Conservation (phyloP, 2,329 filamentous ascomycete species). For the Paraconiothyrium brasiliense region DNA sequence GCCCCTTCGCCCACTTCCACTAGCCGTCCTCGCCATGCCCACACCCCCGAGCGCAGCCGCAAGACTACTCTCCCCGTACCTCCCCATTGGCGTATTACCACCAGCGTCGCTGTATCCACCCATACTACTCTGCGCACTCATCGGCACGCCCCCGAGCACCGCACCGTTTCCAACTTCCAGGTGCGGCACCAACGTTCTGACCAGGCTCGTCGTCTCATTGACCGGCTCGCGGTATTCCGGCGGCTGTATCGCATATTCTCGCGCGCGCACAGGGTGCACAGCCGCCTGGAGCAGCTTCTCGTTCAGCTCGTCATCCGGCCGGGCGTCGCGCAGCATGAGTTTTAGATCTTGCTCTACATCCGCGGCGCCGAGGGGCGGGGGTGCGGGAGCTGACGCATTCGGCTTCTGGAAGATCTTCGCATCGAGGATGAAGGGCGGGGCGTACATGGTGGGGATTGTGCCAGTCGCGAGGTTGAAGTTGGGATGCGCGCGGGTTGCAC, state of each 20-base stretch:
- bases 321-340: constrained; percentile 55
- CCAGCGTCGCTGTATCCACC: constrained; percentile 48
- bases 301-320: constrained; percentile 50
- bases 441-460: constrained; percentile 54
- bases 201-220: constrained; percentile 44
- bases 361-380: constrained; percentile 52
- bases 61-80: constrained; percentile 42
- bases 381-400: constrained; percentile 59
- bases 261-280: constrained; percentile 34
- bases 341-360: constrained; percentile 61
- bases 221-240: constrained; percentile 43
- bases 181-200: constrained; percentile 42
- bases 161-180: constrained; percentile 38
- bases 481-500: constrained; percentile 58
- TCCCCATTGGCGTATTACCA: constrained; percentile 48
- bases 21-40: constrained; percentile 50
- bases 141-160: constrained; percentile 46
- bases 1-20: constrained; percentile 47
- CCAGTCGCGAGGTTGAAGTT: constrained; percentile 61
- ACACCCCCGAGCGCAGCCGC: constrained; percentile 37
- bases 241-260: constrained; percentile 37
- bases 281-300: constrained; percentile 50
- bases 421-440: constrained; percentile 55
- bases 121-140: constrained; percentile 52
- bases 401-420: constrained; percentile 57